Evolutionary conservation across 768 basidiomycete genomes (phyloP).

Genomic region (Collybiopsis confluens): DNA sequence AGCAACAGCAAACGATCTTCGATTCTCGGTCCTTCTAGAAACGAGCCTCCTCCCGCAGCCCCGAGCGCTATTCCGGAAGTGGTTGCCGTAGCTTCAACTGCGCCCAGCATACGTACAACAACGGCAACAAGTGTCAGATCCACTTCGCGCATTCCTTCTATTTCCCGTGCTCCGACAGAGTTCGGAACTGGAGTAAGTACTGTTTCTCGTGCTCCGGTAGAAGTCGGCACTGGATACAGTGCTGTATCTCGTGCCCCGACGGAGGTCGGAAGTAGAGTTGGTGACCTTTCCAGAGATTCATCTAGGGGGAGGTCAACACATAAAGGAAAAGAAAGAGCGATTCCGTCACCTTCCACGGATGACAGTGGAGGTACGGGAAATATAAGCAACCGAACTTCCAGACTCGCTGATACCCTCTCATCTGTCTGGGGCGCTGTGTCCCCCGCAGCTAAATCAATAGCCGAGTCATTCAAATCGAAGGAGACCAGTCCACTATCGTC

Average conservation of each 20-base stretch:
- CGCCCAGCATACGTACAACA: neutral
- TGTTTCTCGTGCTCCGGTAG: constrained; percentile 1
- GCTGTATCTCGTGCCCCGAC: constrained; percentile 4
- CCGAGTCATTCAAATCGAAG: constrained; percentile 16
- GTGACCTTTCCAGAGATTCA: constrained; percentile 8
- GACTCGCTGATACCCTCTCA: constrained; percentile 38
- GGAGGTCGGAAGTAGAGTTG: neutral
- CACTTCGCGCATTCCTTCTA: neutral
- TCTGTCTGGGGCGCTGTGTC: constrained; percentile 44
- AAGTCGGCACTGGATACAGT: neutral
- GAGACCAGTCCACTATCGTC: constrained; percentile 12
- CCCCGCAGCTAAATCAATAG: constrained; percentile 21
- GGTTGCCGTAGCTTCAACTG: neutral
- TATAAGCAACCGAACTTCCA: constrained; percentile 24
- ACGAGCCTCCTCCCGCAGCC: constrained; percentile 7
- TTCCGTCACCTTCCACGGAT: constrained; percentile 8
- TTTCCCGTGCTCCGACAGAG: constrained; percentile 4
- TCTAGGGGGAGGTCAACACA: constrained; percentile 18
- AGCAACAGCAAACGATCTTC: constrained; percentile 21
- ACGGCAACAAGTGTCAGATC: neutral
- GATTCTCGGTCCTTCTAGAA: constrained; percentile 15
- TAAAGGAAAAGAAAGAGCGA: constrained; percentile 15
- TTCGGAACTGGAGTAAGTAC: neutral
- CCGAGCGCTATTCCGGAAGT: constrained; percentile 3
- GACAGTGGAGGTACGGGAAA: constrained; percentile 19